Conservation (phyloP, 2,329 filamentous ascomycete genomes). For the Fusarium nodosum region DNA sequence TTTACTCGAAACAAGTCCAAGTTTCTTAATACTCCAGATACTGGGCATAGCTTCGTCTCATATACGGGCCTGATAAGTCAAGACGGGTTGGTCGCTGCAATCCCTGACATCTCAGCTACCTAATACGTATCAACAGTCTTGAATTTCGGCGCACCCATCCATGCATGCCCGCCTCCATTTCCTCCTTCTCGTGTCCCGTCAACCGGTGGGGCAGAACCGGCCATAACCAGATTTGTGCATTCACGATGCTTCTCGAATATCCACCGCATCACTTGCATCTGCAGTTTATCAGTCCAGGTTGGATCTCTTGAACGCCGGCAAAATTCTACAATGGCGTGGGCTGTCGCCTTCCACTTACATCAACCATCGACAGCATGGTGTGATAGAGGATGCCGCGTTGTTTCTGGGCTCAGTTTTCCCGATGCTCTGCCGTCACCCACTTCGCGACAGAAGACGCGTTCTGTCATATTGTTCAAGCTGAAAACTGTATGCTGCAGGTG, state of each 20-base stretch:
- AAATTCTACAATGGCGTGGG: slow-evolving; percentile 7
- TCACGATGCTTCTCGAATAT: slow-evolving; percentile 12
- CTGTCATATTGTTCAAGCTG: slow-evolving; percentile 1
- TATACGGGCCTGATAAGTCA: not conserved
- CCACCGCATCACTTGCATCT: slow-evolving; percentile 17
- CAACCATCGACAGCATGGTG: slow-evolving; percentile 8
- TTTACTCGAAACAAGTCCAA: slow-evolving; percentile 7
- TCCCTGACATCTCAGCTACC: not conserved
- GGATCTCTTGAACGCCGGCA: slow-evolving; percentile 1
- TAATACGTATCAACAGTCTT: not conserved
- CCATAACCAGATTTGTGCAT: slow-evolving; percentile 23
- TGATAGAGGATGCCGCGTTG: not conserved
- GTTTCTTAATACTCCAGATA: slow-evolving; percentile 3
- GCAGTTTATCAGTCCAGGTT: slow-evolving; percentile 2
- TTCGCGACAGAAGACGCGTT: not conserved
- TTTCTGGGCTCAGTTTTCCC: not conserved
- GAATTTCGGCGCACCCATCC: slow-evolving; percentile 11
- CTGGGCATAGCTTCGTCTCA: slow-evolving; percentile 1
- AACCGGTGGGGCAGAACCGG: slow-evolving; percentile 21
- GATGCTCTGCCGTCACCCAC: not conserved
- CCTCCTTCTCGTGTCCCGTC: slow-evolving; percentile 23
- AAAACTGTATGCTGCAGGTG: slow-evolving; percentile 9
- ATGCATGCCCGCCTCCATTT: not conserved
- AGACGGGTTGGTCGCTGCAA: not conserved
- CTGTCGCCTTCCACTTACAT: slow-evolving; percentile 1